A percentile compares a stretch with the other conserved stretches of the same genome.
Conservation (phyloP, 1,284 basidiomycete species). For the Rhodofomes roseus region DNA sequence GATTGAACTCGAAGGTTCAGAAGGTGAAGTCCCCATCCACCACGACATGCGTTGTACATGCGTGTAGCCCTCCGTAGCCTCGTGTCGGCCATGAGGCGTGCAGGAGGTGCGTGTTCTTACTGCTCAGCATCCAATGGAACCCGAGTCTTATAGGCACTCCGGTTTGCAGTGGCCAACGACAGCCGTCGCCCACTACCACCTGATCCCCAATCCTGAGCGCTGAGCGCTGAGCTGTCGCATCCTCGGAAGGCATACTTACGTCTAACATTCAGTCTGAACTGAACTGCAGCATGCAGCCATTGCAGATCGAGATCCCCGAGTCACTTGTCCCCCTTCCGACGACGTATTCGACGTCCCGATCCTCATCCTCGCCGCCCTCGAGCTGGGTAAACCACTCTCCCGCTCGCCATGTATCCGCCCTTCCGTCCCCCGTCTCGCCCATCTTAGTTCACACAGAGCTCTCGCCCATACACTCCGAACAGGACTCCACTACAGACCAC, state of each 20-base stretch:
- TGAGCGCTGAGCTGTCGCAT: background rate
- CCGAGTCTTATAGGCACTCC: background rate
- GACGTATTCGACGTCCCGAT: background rate
- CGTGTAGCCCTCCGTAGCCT: background rate
- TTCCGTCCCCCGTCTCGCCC: background rate
- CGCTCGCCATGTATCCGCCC: background rate
- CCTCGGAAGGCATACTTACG: background rate
- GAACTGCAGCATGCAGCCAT: background rate
- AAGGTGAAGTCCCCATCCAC: background rate
- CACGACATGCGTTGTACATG: background rate
- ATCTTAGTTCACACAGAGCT: background rate
- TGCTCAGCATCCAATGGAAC: background rate
- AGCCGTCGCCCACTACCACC: background rate
- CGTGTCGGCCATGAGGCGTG: background rate
- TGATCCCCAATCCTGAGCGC: background rate
- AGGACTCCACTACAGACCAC: background rate
- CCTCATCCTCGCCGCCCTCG: background rate
- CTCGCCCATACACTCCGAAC: background rate
- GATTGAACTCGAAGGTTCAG: background rate
- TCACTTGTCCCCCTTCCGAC: background rate
- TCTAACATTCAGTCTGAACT: background rate
- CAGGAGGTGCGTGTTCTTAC: background rate
- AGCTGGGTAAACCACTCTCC: constrained; percentile 1
- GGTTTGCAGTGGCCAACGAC: background rate
- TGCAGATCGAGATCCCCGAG: constrained; percentile 1